Evolutionary conservation across 2,329 filamentous ascomycete genomes (phyloP), one percentile per base, ranked within the genome.

Genomic region (Nemania bipapillata): DNA sequence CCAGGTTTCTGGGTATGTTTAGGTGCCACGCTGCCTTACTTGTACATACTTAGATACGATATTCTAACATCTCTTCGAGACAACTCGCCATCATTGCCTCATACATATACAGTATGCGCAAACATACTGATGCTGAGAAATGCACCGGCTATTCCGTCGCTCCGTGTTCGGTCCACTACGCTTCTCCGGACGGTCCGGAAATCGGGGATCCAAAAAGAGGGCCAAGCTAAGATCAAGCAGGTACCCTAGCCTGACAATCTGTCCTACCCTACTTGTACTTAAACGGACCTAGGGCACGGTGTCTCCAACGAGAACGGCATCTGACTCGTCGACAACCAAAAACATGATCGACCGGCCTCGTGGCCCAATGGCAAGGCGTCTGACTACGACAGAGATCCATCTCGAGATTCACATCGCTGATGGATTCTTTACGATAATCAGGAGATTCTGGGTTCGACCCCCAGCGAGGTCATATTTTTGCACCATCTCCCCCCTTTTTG

Each of bases 291-390:
- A 40, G 12, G 12, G 2, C 37, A 15, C 15, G 30, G 4, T 32
- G 30, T 40, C 2, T 40, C 37, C 37, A 40, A 15, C 37, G 6
- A 37, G 37, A 4, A 45, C 12, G 15, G 40, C 40, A 45, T 3
- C 7, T 45, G 17, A 20, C 40, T 45, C 17, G 17, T 6, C 17
- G 4, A 2, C 40, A 20, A 45, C 7, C 20, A 30, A 8, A 24
- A 59, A 17, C 15, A 30, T 9, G 35, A 57, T 32, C 20, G 2
- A 40, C 15, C 8, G 68, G 68, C 57, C 47, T 70, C 68, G 64
- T 81, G 78, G 78, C 78, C 77, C 77, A 80, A 80, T 81, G 80
- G 76, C 79, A 82, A 80, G 80, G 80, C 80, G 80, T 81, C 80
- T 82, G 80, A 81, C 80, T 81, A 81, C 80, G 79, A 81, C 1